phyloP scores from a whole-genome alignment of 495 filamentous ascomycete species.

The Aspergillus homomorphus region DNA sequence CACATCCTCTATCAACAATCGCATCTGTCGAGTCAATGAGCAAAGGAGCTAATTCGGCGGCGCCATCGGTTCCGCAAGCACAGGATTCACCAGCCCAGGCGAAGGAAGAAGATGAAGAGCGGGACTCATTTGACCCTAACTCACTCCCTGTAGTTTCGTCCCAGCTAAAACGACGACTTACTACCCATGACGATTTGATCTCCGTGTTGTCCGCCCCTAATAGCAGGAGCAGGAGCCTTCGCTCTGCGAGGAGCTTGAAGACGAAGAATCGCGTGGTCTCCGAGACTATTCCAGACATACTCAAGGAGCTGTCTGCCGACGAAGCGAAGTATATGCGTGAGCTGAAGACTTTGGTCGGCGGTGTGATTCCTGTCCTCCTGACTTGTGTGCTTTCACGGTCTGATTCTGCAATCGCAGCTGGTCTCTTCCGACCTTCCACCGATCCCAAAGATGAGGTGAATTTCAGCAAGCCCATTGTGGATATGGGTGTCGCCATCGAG shows the following conservation, averaged over 20 bases:
- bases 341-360: conserved; percentile 88
- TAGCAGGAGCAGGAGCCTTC: conserved; percentile 62
- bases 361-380: conserved; percentile 90
- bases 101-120: conserved; percentile 31
- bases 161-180: conserved; percentile 66
- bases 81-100: conserved; percentile 16
- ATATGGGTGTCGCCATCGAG: conserved; percentile 91
- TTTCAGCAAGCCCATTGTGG: conserved; percentile 83
- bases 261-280: conserved; percentile 38
- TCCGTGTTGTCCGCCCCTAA: conserved; percentile 81
- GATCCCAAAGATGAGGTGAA: conserved; percentile 54
- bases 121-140: conserved; percentile 44
- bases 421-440: conserved; percentile 59
- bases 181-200: conserved; percentile 89
- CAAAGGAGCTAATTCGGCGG: conserved; percentile 36
- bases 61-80: conserved; percentile 10
- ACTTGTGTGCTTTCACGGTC: conserved; percentile 77
- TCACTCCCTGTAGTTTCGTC: conserved; percentile 44
- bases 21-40: conserved; percentile 61
- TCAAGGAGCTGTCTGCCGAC: conserved; percentile 77
- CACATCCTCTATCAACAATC: conserved; percentile 72
- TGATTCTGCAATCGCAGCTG: conserved; percentile 61
- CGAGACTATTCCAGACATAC: conserved; percentile 67
- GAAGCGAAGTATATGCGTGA: conserved; percentile 91
- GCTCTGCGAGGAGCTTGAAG: conserved; percentile 64